These are phyloP conservation scores for Scedosporium dehoogii DNA, from an alignment of 2,329 filamentous ascomycete species.

Conservation along the genomic window DNA sequence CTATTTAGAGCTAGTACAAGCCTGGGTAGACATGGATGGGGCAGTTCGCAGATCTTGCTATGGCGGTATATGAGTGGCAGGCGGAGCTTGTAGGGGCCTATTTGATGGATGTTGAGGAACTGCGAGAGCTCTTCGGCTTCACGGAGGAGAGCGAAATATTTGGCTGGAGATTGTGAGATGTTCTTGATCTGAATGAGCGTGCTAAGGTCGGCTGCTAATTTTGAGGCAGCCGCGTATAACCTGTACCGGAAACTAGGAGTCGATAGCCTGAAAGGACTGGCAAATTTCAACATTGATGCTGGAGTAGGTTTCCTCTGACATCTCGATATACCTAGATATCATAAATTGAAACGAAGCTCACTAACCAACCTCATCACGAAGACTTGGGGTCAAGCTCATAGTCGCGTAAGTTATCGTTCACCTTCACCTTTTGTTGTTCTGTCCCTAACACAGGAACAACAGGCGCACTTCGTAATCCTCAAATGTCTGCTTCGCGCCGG, in stretches of 20 bases:
- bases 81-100: conserved; percentile 31
- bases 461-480: conserved; percentile 52
- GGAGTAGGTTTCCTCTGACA: conserved; percentile 14
- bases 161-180: conserved; percentile 25
- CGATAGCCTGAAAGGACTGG: conserved; percentile 27
- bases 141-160: conserved; percentile 22
- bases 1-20: conserved; percentile 48
- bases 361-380: background rate
- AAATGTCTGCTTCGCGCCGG: conserved; percentile 46
- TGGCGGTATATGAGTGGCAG: conserved; percentile 48
- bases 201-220: conserved; percentile 1
- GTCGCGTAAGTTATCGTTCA: conserved; percentile 15
- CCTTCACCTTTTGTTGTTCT: background rate
- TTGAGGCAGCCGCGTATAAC: conserved; percentile 25
- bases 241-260: conserved; percentile 30
- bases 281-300: conserved; percentile 25
- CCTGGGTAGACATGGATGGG: conserved; percentile 55
- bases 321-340: too few relatives aligned
- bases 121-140: conserved; percentile 32
- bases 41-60: conserved; percentile 48
- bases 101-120: conserved; percentile 30
- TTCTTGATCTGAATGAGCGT: background rate
- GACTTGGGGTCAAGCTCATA: conserved; percentile 32
- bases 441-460: background rate
- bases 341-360: background rate